Base-by-base conservation (phyloP, 495 filamentous ascomycete genomes). In the Lasiosphaeris hirsuta region DNA sequence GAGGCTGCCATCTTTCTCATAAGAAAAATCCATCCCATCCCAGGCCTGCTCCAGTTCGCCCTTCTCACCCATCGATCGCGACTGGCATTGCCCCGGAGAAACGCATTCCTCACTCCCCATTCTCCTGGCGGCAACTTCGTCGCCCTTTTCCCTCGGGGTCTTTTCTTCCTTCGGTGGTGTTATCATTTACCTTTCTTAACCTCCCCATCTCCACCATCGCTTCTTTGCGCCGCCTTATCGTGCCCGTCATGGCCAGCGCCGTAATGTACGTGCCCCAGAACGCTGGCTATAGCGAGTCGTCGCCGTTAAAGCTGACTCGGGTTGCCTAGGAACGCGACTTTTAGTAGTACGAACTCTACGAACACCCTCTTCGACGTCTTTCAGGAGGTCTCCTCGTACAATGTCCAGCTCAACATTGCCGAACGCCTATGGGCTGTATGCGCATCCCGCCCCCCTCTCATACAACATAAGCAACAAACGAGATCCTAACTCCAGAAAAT, bases 391-490 rank as follows among this genome's bases (percentile, higher is more conserved):
- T 85, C 86, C 53, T 86, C 89, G 63, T 88, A 90, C 79, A 95
- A 94, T 81, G 78, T 95, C 48, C 83, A 93, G 45, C 81, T 97
- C 47, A 96, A 94, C 72, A 74, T 89, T 48, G 77, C 85, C 63
- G 93, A 97, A 77, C 81, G 84, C 49, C 73, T 95, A 50, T 97
- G 93, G 93, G 88, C 90, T 19, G 90, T 93, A 69, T 90, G 82
- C 74, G 40, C 36, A 48, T 51, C 40, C 47, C 53, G 37, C 4
- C 35, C 13, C 35, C 34, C 30, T n/a, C 9, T 39, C 52, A 23
- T 11, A 7, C 11, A 36, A 4, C 18, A 18, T 6, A 17, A 13
- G 13, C 34, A 11, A 35, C 38, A 40, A 5, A 33, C 4, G 43
- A 34, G 15, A 46, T 56, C 18, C 49, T 57, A 14, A 57, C 47